A percentile compares a stretch with the other conserved stretches of the same genome.
These are phyloP conservation scores for Lactarius psammicola DNA, from an alignment of 768 basidiomycete species.

Conservation along the genomic window DNA sequence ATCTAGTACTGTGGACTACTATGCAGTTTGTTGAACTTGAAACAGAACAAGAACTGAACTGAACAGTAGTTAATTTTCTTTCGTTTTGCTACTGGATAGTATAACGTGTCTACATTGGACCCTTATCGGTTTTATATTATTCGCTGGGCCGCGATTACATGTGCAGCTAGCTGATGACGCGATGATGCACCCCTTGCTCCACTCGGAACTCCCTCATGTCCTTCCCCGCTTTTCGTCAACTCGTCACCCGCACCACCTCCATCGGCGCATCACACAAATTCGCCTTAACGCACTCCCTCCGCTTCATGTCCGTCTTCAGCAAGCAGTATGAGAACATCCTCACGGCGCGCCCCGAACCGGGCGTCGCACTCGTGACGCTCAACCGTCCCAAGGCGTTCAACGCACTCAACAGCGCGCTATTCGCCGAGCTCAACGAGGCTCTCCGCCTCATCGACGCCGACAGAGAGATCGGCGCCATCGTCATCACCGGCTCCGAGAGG, in stretches of 20 bases:
- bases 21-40: constrained; percentile 8
- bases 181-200: no score
- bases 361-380: constrained; percentile 77
- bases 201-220: constrained; percentile 10
- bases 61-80: constrained; percentile 1
- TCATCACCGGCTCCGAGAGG: constrained; percentile 87
- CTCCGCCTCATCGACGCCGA: constrained; percentile 57
- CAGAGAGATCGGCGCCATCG: constrained; percentile 72
- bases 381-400: constrained; percentile 91
- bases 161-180: no score
- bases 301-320: constrained; percentile 50
- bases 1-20: not conserved
- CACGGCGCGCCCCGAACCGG: constrained; percentile 62
- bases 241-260: not conserved
- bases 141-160: constrained; percentile 7
- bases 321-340: constrained; percentile 63
- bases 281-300: constrained; percentile 25
- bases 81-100: constrained; percentile 14
- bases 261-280: not conserved
- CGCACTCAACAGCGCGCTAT: constrained; percentile 78
- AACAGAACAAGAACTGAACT: no score
- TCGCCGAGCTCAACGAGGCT: constrained; percentile 78
- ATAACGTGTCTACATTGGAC: constrained; percentile 10
- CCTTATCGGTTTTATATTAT: no score
- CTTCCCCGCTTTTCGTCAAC: not conserved